Evolutionary conservation across 257 asterid genomes (phyloP).

Genomic region (Primulina huaijiensis): DNA sequence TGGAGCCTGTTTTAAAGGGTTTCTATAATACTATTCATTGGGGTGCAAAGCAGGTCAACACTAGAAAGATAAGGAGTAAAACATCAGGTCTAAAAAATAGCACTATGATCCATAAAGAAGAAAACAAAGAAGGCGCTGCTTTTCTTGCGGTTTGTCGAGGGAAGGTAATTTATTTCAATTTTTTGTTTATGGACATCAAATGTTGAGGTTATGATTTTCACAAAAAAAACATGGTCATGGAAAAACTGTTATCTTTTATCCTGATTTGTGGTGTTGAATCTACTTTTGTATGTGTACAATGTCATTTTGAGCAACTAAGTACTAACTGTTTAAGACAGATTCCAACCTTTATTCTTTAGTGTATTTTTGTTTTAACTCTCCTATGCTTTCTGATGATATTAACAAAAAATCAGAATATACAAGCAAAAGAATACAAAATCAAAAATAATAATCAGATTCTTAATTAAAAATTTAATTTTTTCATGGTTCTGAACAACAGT

Average conservation of each 20-base stretch:
- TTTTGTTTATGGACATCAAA: constrained; percentile 2
- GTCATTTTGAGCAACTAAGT: too few species aligned
- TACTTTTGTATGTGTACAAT: too few species aligned
- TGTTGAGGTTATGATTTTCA: neutral
- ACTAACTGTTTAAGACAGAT: too few species aligned
- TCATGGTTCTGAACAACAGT: too few species aligned
- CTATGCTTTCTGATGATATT: too few species aligned
- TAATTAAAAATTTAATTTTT: too few species aligned
- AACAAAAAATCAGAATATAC: too few species aligned
- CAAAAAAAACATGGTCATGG: constrained; percentile 9
- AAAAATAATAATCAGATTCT: too few species aligned
- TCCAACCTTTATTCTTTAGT: too few species aligned
- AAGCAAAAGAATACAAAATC: too few species aligned
- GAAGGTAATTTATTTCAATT: constrained; percentile 51
- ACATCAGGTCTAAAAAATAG: constrained; percentile 45
- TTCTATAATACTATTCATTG: constrained; percentile 58
- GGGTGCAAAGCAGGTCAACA: constrained; percentile 39
- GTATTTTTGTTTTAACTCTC: too few species aligned
- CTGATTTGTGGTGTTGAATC: constrained; percentile 1
- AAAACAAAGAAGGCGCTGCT: constrained; percentile 72
- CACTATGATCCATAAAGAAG: constrained; percentile 27
- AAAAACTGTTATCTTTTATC: constrained; percentile 1
- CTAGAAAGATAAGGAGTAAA: constrained; percentile 59
- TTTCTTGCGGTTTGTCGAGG: constrained; percentile 99
- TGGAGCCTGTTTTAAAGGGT: constrained; percentile 64